Evolutionary conservation across 768 basidiomycete genomes (phyloP), one percentile per base, ranked within the genome.

Genomic region (Leccinum incarnatum): DNA sequence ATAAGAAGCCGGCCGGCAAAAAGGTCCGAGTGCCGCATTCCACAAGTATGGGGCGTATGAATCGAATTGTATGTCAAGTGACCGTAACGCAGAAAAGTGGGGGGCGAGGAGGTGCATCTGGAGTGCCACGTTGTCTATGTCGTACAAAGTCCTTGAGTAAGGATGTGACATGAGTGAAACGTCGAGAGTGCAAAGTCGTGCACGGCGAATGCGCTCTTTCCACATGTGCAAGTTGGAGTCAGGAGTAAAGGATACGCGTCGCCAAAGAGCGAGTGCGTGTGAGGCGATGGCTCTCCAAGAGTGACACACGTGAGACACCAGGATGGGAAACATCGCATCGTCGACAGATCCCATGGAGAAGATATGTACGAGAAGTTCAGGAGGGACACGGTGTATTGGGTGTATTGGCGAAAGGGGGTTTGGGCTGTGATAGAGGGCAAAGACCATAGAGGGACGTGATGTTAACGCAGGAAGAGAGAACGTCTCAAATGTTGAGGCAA

Each of bases 281-380:
- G 88, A 74, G 15, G 85, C 80, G 29, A 88, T 75, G 36, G 79
- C 72, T 46, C 88, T 78, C 87, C 89, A 91, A 34, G 73, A 67
- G 48, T 79, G 76, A 69, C 87, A 91, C 56, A 89, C 86, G 62
- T 89, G 88, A 8, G 89, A 89, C 51, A 88, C 77, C 47, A 75
- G 72, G 60, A 89, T 63, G 21, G 88, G 84, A 36, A 89, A 78
- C 74, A 80, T 79, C 52, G 72, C 66, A 68, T 85, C 81, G 51
- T 81, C 79, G 57, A 83, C 73, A 12, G 85, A 77, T 15, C 83
- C 88, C 14, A 85, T 72, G 23, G 82, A 67, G 68, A 91, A 89
- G 51, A 90, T 80, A 59, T 83, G 79, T 37, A 83, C 75, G 40
- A 91, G 77, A 17, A 91, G 69, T 67, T 91, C 89, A 30, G 75